Conservation (phyloP, 148 eudicot genomes). For the Selenicereus undatus region DNA sequence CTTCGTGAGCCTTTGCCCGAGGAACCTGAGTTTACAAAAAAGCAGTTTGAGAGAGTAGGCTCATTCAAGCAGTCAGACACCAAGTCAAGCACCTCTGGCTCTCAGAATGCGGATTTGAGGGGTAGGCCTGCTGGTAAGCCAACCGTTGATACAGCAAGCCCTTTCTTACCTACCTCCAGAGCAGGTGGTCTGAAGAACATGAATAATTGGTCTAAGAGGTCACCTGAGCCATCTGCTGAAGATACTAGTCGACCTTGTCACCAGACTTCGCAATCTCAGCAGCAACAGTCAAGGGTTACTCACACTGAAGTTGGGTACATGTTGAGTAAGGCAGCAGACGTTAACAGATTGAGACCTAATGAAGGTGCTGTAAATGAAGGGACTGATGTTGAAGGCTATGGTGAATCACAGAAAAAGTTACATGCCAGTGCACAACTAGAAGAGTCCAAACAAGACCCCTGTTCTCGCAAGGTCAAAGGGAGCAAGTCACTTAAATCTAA, state of each 20-base stretch:
- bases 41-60: constrained; percentile 52
- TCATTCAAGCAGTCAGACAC: constrained; percentile 61
- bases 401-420: constrained; percentile 46
- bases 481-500: constrained; percentile 54
- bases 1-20: constrained; percentile 69
- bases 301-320: constrained; percentile 33
- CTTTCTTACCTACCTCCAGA: constrained; percentile 36
- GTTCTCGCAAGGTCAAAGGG: constrained; percentile 45
- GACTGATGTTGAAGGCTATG: constrained; percentile 45
- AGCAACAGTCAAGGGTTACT: constrained; percentile 34
- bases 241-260: constrained; percentile 39
- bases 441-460: constrained; percentile 41
- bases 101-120: constrained; percentile 44
- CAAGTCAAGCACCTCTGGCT: constrained; percentile 41
- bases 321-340: constrained; percentile 36
- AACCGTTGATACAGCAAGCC: constrained; percentile 33
- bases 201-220: constrained; percentile 36
- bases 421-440: constrained; percentile 30
- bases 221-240: constrained; percentile 39
- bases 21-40: constrained; percentile 41
- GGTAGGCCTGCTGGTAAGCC: constrained; percentile 44
- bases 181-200: constrained; percentile 27
- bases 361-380: constrained; percentile 42
- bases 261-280: constrained; percentile 31
- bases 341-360: constrained; percentile 34